phyloP scores from a whole-genome alignment of 805 yeast genomes.

The Lachancea waltii region DNA sequence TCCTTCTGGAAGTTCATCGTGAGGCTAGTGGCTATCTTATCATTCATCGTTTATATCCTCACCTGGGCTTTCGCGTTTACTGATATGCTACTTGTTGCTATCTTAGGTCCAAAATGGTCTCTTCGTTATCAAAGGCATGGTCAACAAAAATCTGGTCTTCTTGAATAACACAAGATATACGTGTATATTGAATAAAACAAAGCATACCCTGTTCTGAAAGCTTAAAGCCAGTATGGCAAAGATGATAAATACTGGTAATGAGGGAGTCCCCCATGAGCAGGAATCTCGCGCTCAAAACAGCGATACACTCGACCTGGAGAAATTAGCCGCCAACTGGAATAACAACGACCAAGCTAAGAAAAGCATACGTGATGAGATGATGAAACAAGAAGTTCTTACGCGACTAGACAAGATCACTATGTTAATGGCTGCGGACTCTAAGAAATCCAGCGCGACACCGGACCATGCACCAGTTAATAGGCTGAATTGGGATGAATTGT shows the following conservation, averaged over 20 bases:
- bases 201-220: no score
- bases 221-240: no score
- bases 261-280: not conserved
- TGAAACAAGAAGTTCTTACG: conserved; percentile 15
- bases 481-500: conserved; percentile 29
- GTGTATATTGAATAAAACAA: conserved; percentile 1
- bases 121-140: conserved; percentile 27
- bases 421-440: conserved; percentile 9
- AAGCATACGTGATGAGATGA: conserved; percentile 11
- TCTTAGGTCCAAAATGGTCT: conserved; percentile 54
- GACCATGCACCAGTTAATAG: conserved; percentile 9
- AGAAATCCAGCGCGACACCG: conserved; percentile 5
- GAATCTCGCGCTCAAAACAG: not conserved
- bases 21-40: conserved; percentile 70
- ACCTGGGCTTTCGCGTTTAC: conserved; percentile 55
- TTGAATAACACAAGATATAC: conserved; percentile 11
- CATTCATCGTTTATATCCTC: conserved; percentile 69
- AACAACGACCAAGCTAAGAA: conserved; percentile 12
- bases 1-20: conserved; percentile 73
- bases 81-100: conserved; percentile 46
- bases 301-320: conserved; percentile 1
- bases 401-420: conserved; percentile 16
- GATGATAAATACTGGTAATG: not conserved
- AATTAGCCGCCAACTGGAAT: conserved; percentile 26
- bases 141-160: conserved; percentile 23